Conservation (phyloP, 306 rosid genomes). For the Prunus mongolica region DNA sequence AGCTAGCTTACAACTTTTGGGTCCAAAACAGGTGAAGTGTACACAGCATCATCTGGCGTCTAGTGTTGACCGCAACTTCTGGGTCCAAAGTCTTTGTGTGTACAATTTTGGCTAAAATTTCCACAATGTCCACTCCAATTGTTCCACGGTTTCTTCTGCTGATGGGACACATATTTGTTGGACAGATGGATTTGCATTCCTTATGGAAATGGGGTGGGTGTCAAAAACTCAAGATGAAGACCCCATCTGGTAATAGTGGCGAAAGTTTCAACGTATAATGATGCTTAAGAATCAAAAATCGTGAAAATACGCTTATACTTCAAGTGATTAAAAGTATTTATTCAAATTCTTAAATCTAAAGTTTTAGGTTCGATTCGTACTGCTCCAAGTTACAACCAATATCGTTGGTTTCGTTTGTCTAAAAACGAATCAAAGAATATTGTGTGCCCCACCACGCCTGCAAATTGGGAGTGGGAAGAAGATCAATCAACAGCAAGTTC, state of each 20-base stretch:
- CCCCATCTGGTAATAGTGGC: too few species aligned
- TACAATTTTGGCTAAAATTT: background rate
- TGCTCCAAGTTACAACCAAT: too few species aligned
- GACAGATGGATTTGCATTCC: too few species aligned
- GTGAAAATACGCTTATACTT: rapidly evolving
- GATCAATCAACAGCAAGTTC: background rate
- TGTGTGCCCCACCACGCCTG: background rate
- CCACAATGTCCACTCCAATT: background rate
- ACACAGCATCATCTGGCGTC: background rate
- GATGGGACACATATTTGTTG: background rate
- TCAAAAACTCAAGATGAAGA: too few species aligned
- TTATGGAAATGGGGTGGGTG: too few species aligned
- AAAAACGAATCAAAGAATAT: background rate
- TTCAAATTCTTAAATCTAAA: too few species aligned
- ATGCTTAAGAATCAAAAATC: too few species aligned
- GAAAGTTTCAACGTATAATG: too few species aligned
- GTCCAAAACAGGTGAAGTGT: background rate
- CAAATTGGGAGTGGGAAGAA: background rate
- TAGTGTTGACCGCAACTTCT: background rate
- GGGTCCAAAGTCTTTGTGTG: slow-evolving; percentile 5
- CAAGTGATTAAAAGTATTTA: too few species aligned
- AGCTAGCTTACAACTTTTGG: too few species aligned
- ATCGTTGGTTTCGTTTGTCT: too few species aligned
- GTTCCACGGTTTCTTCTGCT: background rate
- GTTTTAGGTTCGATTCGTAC: too few species aligned